These are phyloP conservation scores for Populus euphratica DNA, from an alignment of 345 rosid genomes.

Conservation along the genomic window DNA sequence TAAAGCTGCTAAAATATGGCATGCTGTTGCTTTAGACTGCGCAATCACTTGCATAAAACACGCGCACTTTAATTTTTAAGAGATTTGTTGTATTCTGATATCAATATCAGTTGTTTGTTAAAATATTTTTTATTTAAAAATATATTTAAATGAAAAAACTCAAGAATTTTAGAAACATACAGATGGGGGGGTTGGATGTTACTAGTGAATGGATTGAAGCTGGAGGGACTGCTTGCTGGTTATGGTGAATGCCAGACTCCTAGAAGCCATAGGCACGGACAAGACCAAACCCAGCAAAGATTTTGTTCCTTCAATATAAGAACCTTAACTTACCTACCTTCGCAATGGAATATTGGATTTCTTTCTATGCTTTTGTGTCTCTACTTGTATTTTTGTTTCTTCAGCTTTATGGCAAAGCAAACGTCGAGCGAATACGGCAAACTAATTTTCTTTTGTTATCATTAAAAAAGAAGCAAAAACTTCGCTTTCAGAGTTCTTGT, in stretches of 20 bases:
- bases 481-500: too few relatives aligned
- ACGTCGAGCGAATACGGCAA: neutral
- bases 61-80: neutral
- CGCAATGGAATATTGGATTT: neutral
- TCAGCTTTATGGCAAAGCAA: neutral
- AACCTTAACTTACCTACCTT: neutral
- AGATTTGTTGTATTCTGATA: too few relatives aligned
- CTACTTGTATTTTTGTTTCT: neutral
- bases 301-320: neutral
- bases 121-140: too few relatives aligned
- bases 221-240: too few relatives aligned
- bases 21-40: neutral
- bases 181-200: neutral
- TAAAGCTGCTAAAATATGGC: slow-evolving; percentile 13
- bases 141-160: too few relatives aligned
- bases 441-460: neutral
- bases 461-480: neutral
- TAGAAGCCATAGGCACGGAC: neutral
- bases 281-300: neutral
- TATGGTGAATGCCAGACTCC: too few relatives aligned
- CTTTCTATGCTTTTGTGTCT: neutral
- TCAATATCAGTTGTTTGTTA: too few relatives aligned
- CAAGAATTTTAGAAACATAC: too few relatives aligned
- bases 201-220: neutral
- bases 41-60: neutral